Evolutionary conservation across 495 filamentous ascomycete genomes (phyloP).

Genomic region (Aspergillus bridgeri): DNA sequence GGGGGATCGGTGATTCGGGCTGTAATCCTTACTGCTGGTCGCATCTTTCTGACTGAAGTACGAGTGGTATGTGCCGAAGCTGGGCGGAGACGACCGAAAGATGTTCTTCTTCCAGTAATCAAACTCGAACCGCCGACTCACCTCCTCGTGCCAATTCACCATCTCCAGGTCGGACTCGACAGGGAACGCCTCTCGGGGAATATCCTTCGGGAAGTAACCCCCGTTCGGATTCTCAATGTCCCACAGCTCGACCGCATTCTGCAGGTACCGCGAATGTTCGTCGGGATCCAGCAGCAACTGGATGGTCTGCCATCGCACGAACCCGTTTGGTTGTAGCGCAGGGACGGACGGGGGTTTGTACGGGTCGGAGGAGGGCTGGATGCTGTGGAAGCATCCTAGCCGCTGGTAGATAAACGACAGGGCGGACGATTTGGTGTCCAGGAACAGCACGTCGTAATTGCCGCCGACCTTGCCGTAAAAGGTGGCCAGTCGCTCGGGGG

Average conservation of each 20-base stretch:
- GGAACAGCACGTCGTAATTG: slow-evolving; percentile 84
- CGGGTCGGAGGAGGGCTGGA: slow-evolving; percentile 66
- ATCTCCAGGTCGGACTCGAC: slow-evolving; percentile 70
- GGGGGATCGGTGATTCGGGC: slow-evolving; percentile 14
- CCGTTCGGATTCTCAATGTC: slow-evolving; percentile 69
- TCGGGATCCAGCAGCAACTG: slow-evolving; percentile 85
- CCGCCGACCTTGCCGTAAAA: slow-evolving; percentile 90
- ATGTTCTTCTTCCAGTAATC: slow-evolving; percentile 39
- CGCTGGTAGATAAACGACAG: slow-evolving; percentile 91
- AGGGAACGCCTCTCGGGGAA: slow-evolving; percentile 77
- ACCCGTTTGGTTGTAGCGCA: slow-evolving; percentile 76
- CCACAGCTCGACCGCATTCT: slow-evolving; percentile 74
- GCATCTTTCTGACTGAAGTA: slow-evolving; percentile 33
- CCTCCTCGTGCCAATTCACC: slow-evolving; percentile 76
- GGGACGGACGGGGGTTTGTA: slow-evolving; percentile 75
- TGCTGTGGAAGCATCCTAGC: slow-evolving; percentile 79
- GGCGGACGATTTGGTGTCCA: slow-evolving; percentile 66
- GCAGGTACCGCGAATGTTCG: slow-evolving; percentile 80
- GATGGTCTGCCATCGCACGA: slow-evolving; percentile 91
- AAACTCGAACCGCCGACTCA: slow-evolving; percentile 44
- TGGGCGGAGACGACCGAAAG: slow-evolving; percentile 29
- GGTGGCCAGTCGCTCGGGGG: slow-evolving; percentile 74
- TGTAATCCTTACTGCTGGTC: slow-evolving; percentile 29
- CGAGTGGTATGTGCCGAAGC: slow-evolving; percentile 32
- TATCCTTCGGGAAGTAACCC: slow-evolving; percentile 69